phyloP scores from a whole-genome alignment of 169 alveolate genomes.

The Plasmodium yoelii region DNA sequence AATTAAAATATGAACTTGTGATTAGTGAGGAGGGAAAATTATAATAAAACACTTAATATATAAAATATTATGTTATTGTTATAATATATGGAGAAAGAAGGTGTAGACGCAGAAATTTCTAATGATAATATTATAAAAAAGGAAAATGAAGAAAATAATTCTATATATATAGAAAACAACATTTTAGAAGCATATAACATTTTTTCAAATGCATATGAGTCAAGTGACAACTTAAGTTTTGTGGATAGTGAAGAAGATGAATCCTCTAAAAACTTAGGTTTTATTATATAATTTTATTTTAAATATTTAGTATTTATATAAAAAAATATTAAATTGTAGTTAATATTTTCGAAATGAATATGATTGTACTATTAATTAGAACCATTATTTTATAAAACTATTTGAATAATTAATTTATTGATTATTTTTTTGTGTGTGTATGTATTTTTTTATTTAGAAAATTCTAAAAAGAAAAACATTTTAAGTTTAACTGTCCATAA shows the following conservation, averaged over 20 bases:
- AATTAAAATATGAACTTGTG: not conserved
- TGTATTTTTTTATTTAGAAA: slow-evolving; percentile 15
- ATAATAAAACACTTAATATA: slow-evolving; percentile 9
- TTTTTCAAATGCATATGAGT: slow-evolving; percentile 54
- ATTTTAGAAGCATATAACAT: slow-evolving; percentile 72
- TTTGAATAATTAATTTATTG: not conserved
- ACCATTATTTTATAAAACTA: not conserved
- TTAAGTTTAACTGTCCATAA: slow-evolving; percentile 71
- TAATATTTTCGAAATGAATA: not conserved
- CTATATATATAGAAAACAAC: slow-evolving; percentile 49
- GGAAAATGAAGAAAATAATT: slow-evolving; percentile 22
- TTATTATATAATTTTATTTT: slow-evolving; percentile 1
- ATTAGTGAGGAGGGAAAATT: not conserved
- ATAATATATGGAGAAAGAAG: slow-evolving; percentile 33
- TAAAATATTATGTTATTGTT: slow-evolving; percentile 4
- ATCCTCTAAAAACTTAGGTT: slow-evolving; percentile 74
- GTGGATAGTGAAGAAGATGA: slow-evolving; percentile 73
- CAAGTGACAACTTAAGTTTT: slow-evolving; percentile 68
- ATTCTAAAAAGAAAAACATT: slow-evolving; percentile 38
- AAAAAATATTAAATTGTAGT: not conserved
- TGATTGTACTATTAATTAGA: slow-evolving; percentile 1
- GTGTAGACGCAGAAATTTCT: slow-evolving; percentile 2
- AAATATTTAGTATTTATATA: not conserved
- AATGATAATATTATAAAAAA: slow-evolving; percentile 26
- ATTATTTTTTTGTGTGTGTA: slow-evolving; percentile 1